Conservation (phyloP, 257 asterid genomes). For the Przewalskia tangutica region DNA sequence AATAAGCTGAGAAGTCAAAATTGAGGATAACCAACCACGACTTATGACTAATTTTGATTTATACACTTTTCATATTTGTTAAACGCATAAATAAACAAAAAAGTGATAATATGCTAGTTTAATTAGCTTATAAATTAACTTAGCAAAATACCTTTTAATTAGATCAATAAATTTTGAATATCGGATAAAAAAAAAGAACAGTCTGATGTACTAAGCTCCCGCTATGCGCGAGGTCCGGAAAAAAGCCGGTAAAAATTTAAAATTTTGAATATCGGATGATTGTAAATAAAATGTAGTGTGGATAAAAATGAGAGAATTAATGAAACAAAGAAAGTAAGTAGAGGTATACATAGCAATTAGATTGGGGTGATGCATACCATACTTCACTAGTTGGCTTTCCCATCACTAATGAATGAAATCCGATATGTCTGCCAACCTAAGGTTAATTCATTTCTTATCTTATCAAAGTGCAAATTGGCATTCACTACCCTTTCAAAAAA, state of each 20-base stretch:
- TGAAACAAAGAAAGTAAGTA: neutral
- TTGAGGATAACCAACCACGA: too few species aligned
- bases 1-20: too few species aligned
- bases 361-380: neutral
- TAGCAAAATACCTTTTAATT: neutral
- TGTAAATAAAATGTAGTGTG: too few species aligned
- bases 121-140: neutral
- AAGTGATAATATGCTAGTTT: too few species aligned
- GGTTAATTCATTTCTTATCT: neutral
- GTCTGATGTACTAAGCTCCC: too few species aligned
- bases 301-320: neutral
- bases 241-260: too few species aligned
- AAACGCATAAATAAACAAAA: too few species aligned
- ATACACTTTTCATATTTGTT: too few species aligned
- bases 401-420: neutral
- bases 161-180: neutral
- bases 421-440: neutral
- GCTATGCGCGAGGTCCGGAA: too few species aligned
- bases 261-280: neutral
- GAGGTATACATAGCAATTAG: neutral
- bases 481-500: neutral
- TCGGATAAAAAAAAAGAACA: too few species aligned
- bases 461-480: slow-evolving; percentile 13
- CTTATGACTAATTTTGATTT: too few species aligned
- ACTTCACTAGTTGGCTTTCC: neutral